Evolutionary conservation across 306 rosid species (phyloP).

Genomic region (Trifolium repens): DNA sequence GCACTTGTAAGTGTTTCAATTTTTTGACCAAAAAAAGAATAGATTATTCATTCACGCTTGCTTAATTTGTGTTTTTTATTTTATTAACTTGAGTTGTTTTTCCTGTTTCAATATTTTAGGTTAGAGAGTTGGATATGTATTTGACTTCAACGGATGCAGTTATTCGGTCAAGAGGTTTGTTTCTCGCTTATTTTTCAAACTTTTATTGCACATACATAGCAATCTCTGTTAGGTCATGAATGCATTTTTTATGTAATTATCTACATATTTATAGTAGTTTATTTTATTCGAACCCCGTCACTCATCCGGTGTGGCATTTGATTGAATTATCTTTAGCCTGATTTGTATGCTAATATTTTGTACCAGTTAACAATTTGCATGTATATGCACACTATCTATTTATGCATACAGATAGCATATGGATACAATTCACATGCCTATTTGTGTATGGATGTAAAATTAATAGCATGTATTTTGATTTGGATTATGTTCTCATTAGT

Average conservation of each 20-base stretch:
- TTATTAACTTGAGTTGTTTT: not conserved
- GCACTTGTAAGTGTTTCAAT: conserved; percentile 56
- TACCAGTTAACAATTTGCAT: not conserved
- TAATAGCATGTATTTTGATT: conserved; percentile 2
- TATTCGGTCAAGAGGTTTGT: conserved; percentile 80
- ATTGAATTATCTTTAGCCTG: conserved; percentile 5
- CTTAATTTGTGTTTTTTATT: conserved; percentile 15
- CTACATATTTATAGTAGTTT: not conserved
- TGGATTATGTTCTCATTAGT: conserved; percentile 31
- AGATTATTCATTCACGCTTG: not conserved
- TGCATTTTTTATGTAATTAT: not conserved
- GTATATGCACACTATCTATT: not conserved
- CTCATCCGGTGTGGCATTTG: not conserved
- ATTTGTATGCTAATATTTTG: conserved; percentile 7
- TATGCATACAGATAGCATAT: not conserved
- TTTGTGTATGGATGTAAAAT: conserved; percentile 24
- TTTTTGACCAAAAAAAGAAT: not conserved
- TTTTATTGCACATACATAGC: not conserved
- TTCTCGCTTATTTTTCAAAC: conserved; percentile 1
- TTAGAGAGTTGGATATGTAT: conserved; percentile 81
- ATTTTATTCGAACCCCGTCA: not conserved
- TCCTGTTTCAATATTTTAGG: conserved; percentile 49
- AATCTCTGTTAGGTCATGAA: not conserved
- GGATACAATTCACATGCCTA: not conserved
- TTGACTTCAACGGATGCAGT: conserved; percentile 74